Base-by-base conservation (phyloP, 1,139 yeast genomes). In the Saccharomyces hybrid region DNA sequence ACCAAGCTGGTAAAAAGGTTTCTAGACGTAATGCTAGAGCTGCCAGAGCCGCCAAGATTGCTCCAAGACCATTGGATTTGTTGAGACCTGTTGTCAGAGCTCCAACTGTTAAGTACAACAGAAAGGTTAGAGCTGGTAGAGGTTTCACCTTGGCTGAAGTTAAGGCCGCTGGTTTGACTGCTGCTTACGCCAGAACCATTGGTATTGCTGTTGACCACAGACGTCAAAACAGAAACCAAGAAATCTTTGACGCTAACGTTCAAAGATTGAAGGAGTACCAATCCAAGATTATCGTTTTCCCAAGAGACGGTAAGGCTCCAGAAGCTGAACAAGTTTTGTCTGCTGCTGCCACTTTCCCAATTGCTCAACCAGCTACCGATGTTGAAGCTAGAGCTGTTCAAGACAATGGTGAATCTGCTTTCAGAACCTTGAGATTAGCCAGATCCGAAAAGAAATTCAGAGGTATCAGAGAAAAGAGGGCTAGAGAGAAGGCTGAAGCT, bases 191-290 rank as follows among this genome's bases (percentile, higher is more conserved):
- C 74, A 89, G 96, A 85, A 86, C 98, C 74, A 79, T 93, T 73
- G 99, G 99, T 78, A 88, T 93, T 73, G 88, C 99, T 70, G 99
- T 93, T 73, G 99, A 93, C 84, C 96, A 88, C 95, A 93, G 99
- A 84, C 93, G 99, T 82, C 95, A 87, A 77, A 95, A 93, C 96
- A 90, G 88, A 82, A 85, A 93, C 71, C 88, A 88, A 73, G 99
- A 91, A 82, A 91, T 88, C 71, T 88, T 90, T 71, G 95, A 91
- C 75, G 80, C 83, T 73, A 93, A 93, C 80, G 98, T 93, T 73
- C 88, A 84, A 76, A 90, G 99, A 84, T 86, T 93, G 77, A 81
- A 88, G 81, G 96, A 89, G 79, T 95, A 89, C 95, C 82, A 85
- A 81, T 81, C 95, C 72, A 91, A 91, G 82, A 84, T 95, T 78